These are phyloP conservation scores for Cytospora piceicola DNA, from an alignment of 2,329 filamentous ascomycete genomes.

Conservation along the genomic window DNA sequence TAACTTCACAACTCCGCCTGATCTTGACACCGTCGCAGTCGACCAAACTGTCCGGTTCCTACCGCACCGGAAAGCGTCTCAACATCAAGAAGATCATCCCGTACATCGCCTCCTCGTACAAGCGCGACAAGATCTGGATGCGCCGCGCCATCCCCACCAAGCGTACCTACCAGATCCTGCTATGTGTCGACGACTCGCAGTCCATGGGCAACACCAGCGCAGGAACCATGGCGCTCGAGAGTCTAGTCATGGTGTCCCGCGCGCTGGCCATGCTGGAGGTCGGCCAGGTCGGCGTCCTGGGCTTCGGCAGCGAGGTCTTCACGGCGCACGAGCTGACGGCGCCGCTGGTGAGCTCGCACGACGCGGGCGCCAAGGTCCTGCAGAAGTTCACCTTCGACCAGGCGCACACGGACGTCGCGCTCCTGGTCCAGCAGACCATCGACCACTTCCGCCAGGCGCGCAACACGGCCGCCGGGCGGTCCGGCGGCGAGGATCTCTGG, in stretches of 20 bases:
- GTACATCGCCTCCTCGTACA: constrained; percentile 97
- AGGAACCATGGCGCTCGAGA: constrained; percentile 85
- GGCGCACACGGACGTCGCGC: constrained; percentile 81
- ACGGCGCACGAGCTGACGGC: constrained; percentile 84
- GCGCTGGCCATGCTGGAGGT: constrained; percentile 91
- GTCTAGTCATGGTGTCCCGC: constrained; percentile 86
- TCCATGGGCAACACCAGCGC: constrained; percentile 85
- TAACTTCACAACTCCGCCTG: constrained; percentile 93
- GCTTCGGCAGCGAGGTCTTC: constrained; percentile 83
- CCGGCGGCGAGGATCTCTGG: constrained; percentile 74
- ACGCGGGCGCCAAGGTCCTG: constrained; percentile 82
- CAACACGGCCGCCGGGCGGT: constrained; percentile 47
- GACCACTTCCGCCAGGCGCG: constrained; percentile 80
- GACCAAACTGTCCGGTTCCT: constrained; percentile 94
- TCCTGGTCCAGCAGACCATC: constrained; percentile 76
- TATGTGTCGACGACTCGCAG: constrained; percentile 94
- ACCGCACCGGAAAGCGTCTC: constrained; percentile 95
- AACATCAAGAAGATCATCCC: constrained; percentile 99
- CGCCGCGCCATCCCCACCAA: constrained; percentile 89
- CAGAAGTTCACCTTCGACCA: constrained; percentile 85
- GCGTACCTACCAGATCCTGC: constrained; percentile 93
- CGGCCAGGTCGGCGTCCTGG: constrained; percentile 87
- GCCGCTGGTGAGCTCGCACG: constrained; percentile 76
- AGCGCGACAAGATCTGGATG: constrained; percentile 99
- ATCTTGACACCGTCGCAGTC: constrained; percentile 94